Base-by-base conservation (phyloP, 2,329 filamentous ascomycete species). In the Lachnellula cervina region DNA sequence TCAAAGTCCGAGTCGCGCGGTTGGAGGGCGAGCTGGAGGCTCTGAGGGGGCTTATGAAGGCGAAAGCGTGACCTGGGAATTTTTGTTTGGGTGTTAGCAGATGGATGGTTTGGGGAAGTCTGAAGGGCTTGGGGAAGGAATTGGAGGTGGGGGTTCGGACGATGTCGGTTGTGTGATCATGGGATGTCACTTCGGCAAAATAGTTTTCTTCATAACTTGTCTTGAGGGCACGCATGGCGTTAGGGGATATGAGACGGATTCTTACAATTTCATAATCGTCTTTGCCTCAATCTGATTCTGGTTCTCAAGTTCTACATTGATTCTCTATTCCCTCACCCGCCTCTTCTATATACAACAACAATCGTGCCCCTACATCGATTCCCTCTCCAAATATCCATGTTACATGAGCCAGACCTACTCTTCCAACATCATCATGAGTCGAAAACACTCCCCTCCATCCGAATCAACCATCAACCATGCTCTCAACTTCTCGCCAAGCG, bases 21-120 rank as follows among this genome's bases (percentile, higher is more conserved):
- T 76, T 83, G 52, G 84, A 89, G 69, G 84, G 84, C 3, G 84
- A 89, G 72, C 77, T 80, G 1, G 78, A 82, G 55, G 80, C 84
- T 11, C 71, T 89, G 55, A 76, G 79, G 63, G 78, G 77, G 59
- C 74, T 83, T 70, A 49, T 68, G 43, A 43, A 11, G 32, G 25
- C 43, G 34, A 32, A 34, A 47, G 25, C 16, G 17, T 52, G n/a
- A 34, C 42, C 42, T 34, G 16, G 46, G 17, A 37, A 19, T 7
- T 56, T 45, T 47, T 38, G 17, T 28, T 49, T 34, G 14, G 17
- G 23, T 40, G 14, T 54, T 11, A 49, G 38, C 32, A 35, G 37
- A 32, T 32, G 28, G 8, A 7, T 38, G 2, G 8, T 50, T 17
- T 51, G 37, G n/a, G 14, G 42, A 25, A 45, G n/a, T 47, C 4